Conservation (phyloP, 768 basidiomycete genomes). For the Tricholoma hemisulphureum region DNA sequence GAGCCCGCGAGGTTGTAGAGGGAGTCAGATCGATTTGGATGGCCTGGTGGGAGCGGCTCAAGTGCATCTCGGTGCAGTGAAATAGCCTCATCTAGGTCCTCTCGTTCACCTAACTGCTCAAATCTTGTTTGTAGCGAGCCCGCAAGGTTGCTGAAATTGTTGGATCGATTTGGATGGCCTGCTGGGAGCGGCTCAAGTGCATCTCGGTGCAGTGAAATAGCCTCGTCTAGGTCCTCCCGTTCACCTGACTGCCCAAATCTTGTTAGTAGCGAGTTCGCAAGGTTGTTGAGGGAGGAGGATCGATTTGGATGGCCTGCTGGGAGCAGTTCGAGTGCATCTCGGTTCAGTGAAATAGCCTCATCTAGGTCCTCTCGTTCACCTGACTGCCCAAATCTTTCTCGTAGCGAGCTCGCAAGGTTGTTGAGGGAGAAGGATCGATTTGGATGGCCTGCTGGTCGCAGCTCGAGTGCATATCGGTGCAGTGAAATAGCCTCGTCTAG, state of each 20-base stretch:
- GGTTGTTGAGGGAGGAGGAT: too few relatives aligned
- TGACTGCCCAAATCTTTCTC: constrained; percentile 3
- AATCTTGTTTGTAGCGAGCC: constrained; percentile 18
- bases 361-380: constrained; percentile 15
- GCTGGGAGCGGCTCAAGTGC: too few relatives aligned
- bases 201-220: too few relatives aligned
- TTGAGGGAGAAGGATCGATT: constrained; percentile 1
- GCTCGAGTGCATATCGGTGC: constrained; percentile 2
- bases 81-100: constrained; percentile 27
- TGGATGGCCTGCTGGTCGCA: constrained; percentile 2
- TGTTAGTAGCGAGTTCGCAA: too few relatives aligned
- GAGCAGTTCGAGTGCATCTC: too few relatives aligned
- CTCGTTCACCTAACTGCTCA: constrained; percentile 22
- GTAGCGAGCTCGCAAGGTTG: constrained; percentile 8
- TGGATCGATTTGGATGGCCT: too few relatives aligned
- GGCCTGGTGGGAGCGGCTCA: constrained; percentile 17
- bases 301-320: too few relatives aligned
- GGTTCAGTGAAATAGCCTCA: constrained; percentile 13
- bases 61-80: constrained; percentile 24
- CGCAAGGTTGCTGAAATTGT: constrained; percentile 15
- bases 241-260: too few relatives aligned
- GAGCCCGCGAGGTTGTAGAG: constrained; percentile 27
- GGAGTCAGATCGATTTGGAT: constrained; percentile 15
- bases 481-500: constrained; percentile 8
- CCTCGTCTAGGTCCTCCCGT: too few relatives aligned